Base-by-base conservation (phyloP, 345 rosid species). In the Lenwebbia sp. region DNA sequence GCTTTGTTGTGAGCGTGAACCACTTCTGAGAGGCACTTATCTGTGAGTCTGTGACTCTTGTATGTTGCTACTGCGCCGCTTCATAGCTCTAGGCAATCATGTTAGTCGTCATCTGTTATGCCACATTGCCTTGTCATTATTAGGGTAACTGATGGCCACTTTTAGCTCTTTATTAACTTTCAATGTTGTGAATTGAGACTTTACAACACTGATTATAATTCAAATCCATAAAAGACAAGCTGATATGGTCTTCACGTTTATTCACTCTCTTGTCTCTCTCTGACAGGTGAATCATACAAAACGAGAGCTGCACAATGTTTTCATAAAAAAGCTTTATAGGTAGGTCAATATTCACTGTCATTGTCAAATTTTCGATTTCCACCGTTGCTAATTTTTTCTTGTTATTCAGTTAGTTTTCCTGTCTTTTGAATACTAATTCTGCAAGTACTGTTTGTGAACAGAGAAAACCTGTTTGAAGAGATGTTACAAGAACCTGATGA, bases 401-500 rank as follows among this genome's bases (percentile, higher is more conserved):
- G 81, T 70, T 37, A 70, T 21, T 40, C 81, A 37, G 81, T 19
- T 33, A 70, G 78, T 37, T 70, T 56, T 52, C 81, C 83, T 62
- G 82, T 26, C 62, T 21, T 70, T 70, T 5, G 47, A 37, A 44
- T 70, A 21, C 47, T 70, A 70, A 70, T 37, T 37, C 47, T 70
- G 47, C 26, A 70, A 33, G 47, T 37, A 37, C 22, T 65, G 82
- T 17, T 37, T 50, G 19, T 52, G 85, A 89, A 86, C 94, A 96
- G 99, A 85, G 99, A 98, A 86, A 96, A 95, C 91, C 92, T 98
- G 86, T 98, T 98, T 85, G 99, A 98, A 90, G 99, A 98, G 93
- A 94, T 98, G 98, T 87, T 98, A 89, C 99, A 96, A 93, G 99
- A 98, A 90, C 96, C 99, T 84, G 97, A 93, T 33, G 99, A 95